These are phyloP conservation scores for Cryptococcus amylolentus DNA, from an alignment of 1,284 basidiomycete species.

Conservation along the genomic window DNA sequence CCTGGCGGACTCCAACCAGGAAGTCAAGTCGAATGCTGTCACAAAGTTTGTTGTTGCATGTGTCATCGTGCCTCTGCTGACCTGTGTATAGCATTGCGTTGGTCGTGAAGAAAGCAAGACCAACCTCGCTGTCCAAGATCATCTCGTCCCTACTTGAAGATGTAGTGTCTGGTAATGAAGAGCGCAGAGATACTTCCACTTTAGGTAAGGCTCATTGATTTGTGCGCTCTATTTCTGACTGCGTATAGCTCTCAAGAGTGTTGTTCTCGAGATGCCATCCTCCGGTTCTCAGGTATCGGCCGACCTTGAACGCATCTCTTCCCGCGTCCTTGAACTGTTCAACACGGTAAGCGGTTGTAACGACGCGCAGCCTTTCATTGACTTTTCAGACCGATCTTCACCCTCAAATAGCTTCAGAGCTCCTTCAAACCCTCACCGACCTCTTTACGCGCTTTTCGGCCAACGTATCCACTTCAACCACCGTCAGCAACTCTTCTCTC, in stretches of 20 bases:
- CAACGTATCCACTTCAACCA: slow-evolving; percentile 57
- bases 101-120: slow-evolving; percentile 35
- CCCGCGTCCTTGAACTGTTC: slow-evolving; percentile 75
- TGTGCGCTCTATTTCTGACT: not conserved
- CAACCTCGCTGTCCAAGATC: slow-evolving; percentile 76
- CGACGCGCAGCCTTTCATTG: slow-evolving; percentile 6
- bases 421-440: slow-evolving; percentile 84
- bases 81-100: slow-evolving; percentile 22
- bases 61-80: not conserved
- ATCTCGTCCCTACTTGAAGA: slow-evolving; percentile 60
- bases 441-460: slow-evolving; percentile 76
- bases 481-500: slow-evolving; percentile 59
- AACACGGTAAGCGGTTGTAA: slow-evolving; percentile 57
- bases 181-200: slow-evolving; percentile 76
- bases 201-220: slow-evolving; percentile 60
- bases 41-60: slow-evolving; percentile 63
- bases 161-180: slow-evolving; percentile 35
- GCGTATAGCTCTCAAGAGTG: slow-evolving; percentile 78
- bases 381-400: slow-evolving; percentile 55
- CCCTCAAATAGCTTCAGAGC: slow-evolving; percentile 82
- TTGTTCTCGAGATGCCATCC: slow-evolving; percentile 80
- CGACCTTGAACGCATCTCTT: slow-evolving; percentile 78
- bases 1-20: slow-evolving; percentile 89
- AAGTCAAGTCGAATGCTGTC: slow-evolving; percentile 97
- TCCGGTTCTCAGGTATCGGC: slow-evolving; percentile 72